Evolutionary conservation across 2,329 filamentous ascomycete species (phyloP), one percentile per base, ranked within the genome.

Genomic region (Colletotrichum sp.): DNA sequence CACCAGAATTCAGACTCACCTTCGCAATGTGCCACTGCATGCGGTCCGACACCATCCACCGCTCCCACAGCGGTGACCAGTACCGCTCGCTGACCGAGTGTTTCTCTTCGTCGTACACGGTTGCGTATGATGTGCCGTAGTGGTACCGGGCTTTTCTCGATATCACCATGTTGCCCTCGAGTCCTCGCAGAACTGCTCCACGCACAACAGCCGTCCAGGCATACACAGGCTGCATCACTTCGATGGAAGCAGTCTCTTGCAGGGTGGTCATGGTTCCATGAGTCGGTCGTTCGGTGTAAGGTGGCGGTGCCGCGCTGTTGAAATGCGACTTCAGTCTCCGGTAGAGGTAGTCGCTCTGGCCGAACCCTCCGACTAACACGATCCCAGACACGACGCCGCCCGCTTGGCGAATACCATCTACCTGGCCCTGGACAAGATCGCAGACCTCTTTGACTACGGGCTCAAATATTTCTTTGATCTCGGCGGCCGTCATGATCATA

Each of bases 1-100:
- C 43, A 13, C 8, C 13, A 13, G 25, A 34, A 18, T 48, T 30
- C 25, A 58, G n/a, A 84, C 87, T 79, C 80, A 93, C 93, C 89
- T 95, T 95, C 76, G 92, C 91, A 81, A 96, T 95, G 83, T 96
- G 94, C 94, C 94, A 96, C 84, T 95, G 93, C 94, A 96, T 96
- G 64, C 94, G 89, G 83, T 96, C 93, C 61, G 90, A 92, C 8
- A 96, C 94, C 94, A 95, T 96, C 94, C 93, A 96, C 65, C 94
- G 85, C 85, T 96, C 94, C 94, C 94, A 95, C 28, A 96, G 83
- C 8, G 93, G 94, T 78, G 92, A 94, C 94, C 94, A 96, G 81
- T 96, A 96, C 66, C 94, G 87, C 82, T 96, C 94, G 58, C 88
- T 90, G 8, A 94, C 91, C 5, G 91, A 91, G 82, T 96, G 94